Base-by-base conservation (phyloP, 768 basidiomycete species). In the Tylopilus rubrobrunneus region DNA sequence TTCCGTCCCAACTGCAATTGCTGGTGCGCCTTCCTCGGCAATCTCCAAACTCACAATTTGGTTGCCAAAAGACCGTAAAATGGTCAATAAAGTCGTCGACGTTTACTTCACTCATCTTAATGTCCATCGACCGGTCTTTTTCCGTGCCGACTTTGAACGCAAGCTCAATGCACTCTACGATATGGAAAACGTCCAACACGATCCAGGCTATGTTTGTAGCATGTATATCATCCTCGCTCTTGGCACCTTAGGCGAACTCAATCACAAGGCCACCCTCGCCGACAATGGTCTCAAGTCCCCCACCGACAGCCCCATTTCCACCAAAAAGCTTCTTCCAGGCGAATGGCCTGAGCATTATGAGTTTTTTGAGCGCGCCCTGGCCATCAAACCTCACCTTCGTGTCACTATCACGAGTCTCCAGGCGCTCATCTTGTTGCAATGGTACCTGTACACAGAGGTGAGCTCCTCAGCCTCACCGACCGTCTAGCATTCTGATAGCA, bases 391-490 rank as follows among this genome's bases (percentile, higher is more conserved):
- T 9, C 88, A 93, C 57, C 73, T 93, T 41, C 82, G 86, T 10
- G 89, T 92, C 64, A 90, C 89, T 5, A 81, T 92, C 41, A 83
- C 85, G 6, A 89, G 88, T 64, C 71, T 93, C 56, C 91, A 93
- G 67, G 87, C 91, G 0, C 77, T 93, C 49, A 90, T 92, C 25
- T 70, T 93, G 7, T 69, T 92, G 45, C 92, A 93, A 51, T 92
- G 89, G 91, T 92, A 92, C 69, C 78, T 93, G 21, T 93, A 92
- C 62, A 90, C 85, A 21, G 91, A 92, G 78, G 91, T 89, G 58
- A 51, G 79, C 63, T 19, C 4, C 42, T 4, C 23, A 2, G 21
- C 10, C 46, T 31, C 11, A 29, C 29, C 10, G 56, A 17, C 25
- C 17, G 33, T 23, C 12, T 40, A 34, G 29, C 46, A 19, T 56